A percentile compares a stretch with the other conserved stretches of the same genome.
Evolutionary conservation across 441 rosid species (phyloP).

Genomic region (Macaranga tanarius): DNA sequence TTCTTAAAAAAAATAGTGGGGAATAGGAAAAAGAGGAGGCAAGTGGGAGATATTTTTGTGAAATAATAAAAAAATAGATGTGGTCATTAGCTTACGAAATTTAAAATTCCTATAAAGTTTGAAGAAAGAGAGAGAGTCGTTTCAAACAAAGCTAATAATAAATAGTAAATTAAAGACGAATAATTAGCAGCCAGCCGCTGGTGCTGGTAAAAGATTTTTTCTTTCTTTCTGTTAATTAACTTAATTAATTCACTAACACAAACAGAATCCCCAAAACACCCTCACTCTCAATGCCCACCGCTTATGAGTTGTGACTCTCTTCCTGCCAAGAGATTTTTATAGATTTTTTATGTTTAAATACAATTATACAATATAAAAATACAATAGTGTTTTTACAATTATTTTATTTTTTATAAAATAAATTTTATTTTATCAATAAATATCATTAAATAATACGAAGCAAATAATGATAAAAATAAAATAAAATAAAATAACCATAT

Average conservation of each 20-base stretch:
- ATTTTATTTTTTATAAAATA: too few species aligned
- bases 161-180: background rate
- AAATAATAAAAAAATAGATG: background rate
- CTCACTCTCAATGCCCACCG: too few species aligned
- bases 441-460: too few species aligned
- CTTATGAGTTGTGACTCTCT: too few species aligned
- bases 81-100: background rate
- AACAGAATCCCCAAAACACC: background rate
- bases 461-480: too few species aligned
- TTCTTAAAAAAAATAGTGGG: background rate
- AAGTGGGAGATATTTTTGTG: conserved; percentile 3
- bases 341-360: too few species aligned
- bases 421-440: too few species aligned
- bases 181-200: background rate
- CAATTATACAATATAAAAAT: too few species aligned
- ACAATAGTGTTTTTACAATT: too few species aligned
- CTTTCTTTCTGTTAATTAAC: background rate
- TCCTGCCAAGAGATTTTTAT: too few species aligned
- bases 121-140: background rate
- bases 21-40: background rate
- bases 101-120: background rate
- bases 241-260: background rate
- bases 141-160: background rate
- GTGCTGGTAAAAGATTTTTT: background rate
- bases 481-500: too few species aligned